Conservation (phyloP, 208 protist species). For the Zelonia costaricensis region DNA sequence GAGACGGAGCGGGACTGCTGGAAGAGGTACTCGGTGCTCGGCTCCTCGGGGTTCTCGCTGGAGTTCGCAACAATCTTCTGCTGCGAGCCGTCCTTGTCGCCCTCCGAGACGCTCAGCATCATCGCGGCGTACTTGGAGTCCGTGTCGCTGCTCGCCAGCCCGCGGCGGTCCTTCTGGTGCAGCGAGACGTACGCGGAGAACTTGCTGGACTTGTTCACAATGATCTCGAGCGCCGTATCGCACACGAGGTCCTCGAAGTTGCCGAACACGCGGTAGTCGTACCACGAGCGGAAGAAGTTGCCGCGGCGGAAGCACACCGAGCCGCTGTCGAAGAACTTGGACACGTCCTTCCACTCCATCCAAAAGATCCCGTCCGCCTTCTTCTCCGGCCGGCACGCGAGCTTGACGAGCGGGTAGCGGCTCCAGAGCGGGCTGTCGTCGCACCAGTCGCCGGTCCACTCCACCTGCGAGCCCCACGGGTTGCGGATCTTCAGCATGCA, state of each 20-base stretch:
- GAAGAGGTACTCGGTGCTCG: conserved; percentile 42
- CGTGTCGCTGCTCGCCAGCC: conserved; percentile 30
- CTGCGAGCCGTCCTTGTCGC: conserved; percentile 24
- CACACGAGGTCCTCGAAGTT: conserved; percentile 39
- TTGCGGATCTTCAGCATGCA: conserved; percentile 70
- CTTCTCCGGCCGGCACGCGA: conserved; percentile 45
- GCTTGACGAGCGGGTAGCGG: conserved; percentile 53
- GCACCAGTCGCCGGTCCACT: conserved; percentile 67
- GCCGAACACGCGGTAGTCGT: conserved; percentile 54
- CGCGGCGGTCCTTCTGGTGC: conserved; percentile 58
- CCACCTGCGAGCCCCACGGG: conserved; percentile 69
- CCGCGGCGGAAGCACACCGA: conserved; percentile 56
- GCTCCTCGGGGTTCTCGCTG: conserved; percentile 42
- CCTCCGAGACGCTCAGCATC: conserved; percentile 45
- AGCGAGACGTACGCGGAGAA: conserved; percentile 49
- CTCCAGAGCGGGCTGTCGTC: conserved; percentile 53
- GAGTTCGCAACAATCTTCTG: conserved; percentile 42
- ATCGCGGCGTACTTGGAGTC: conserved; percentile 54
- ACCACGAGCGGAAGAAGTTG: conserved; percentile 42
- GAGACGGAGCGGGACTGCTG: conserved; percentile 41
- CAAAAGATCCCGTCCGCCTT: conserved; percentile 61
- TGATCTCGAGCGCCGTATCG: conserved; percentile 45
- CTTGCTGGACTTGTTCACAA: conserved; percentile 28
- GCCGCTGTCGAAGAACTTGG: conserved; percentile 63
- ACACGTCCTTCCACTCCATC: conserved; percentile 78